phyloP scores from a whole-genome alignment of 2,329 filamentous ascomycete species.

The Mycogone perniciosa region DNA sequence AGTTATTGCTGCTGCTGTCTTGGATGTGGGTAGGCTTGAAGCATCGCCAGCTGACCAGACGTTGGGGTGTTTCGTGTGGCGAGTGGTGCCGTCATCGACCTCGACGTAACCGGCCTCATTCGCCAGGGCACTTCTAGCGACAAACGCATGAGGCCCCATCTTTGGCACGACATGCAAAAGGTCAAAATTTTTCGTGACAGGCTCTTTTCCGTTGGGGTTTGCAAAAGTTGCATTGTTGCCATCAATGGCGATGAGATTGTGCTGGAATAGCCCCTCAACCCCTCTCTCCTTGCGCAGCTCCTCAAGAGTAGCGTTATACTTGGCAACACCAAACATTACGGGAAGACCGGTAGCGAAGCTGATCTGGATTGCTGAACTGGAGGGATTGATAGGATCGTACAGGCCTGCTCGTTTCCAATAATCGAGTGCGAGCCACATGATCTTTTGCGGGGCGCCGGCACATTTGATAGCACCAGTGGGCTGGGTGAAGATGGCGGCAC shows the following conservation, averaged over 20 bases:
- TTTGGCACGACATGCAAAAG: conserved; percentile 52
- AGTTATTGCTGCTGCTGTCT: conserved; percentile 49
- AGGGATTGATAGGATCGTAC: conserved; percentile 36
- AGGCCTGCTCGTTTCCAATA: conserved; percentile 49
- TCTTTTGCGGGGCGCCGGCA: conserved; percentile 55
- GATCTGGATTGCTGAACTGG: conserved; percentile 42
- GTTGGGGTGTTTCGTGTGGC: conserved; percentile 48
- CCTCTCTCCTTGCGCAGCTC: conserved; percentile 46
- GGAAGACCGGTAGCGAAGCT: conserved; percentile 50
- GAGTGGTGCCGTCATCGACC: conserved; percentile 46
- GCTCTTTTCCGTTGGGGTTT: conserved; percentile 34
- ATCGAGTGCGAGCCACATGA: conserved; percentile 56
- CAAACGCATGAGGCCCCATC: conserved; percentile 50
- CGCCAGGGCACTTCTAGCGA: conserved; percentile 47
- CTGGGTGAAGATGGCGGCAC: conserved; percentile 53
- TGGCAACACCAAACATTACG: conserved; percentile 54
- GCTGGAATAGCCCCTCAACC: conserved; percentile 53
- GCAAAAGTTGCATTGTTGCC: conserved; percentile 48
- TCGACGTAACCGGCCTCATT: conserved; percentile 53
- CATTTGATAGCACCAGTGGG: conserved; percentile 54
- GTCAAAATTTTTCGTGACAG: conserved; percentile 44
- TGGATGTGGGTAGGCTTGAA: conserved; percentile 52
- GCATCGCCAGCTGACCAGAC: conserved; percentile 56
- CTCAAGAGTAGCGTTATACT: conserved; percentile 50
- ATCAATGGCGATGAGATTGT: conserved; percentile 48